Conservation (phyloP, 2,329 filamentous ascomycete genomes). For the Clarireedia paspali region DNA sequence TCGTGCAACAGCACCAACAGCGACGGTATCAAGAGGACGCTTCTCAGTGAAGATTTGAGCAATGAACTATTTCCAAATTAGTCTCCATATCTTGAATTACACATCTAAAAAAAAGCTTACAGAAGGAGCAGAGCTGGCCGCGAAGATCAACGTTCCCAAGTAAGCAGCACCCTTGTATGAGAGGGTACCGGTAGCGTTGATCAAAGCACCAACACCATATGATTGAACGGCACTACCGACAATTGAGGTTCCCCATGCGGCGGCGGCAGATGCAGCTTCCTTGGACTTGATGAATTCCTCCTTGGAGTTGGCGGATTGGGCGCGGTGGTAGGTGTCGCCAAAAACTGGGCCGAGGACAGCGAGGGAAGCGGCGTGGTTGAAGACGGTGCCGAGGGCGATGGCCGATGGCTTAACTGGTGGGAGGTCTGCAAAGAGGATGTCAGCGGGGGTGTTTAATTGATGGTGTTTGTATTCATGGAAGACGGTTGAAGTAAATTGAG, state of each 20-base stretch:
- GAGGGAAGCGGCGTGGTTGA: slow-evolving; percentile 88
- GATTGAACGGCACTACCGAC: slow-evolving; percentile 82
- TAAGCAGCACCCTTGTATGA: slow-evolving; percentile 97
- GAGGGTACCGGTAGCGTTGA: slow-evolving; percentile 91
- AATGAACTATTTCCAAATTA: slow-evolving; percentile 55
- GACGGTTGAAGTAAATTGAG: neutral
- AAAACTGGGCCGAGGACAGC: slow-evolving; percentile 85
- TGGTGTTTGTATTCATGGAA: neutral
- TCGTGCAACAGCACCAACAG: slow-evolving; percentile 75
- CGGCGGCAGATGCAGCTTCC: slow-evolving; percentile 80
- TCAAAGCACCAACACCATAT: slow-evolving; percentile 81
- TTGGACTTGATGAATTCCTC: slow-evolving; percentile 94
- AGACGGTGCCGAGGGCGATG: slow-evolving; percentile 90
- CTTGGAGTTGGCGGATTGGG: slow-evolving; percentile 85
- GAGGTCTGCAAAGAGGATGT: slow-evolving; percentile 37
- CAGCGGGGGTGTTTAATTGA: neutral
- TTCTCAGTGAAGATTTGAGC: slow-evolving; percentile 85
- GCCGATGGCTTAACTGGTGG: slow-evolving; percentile 94
- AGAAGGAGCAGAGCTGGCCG: slow-evolving; percentile 78
- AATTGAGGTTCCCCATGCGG: slow-evolving; percentile 85
- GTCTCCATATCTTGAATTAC: neutral
- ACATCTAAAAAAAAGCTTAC: slow-evolving; percentile 45
- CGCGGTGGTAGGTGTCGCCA: slow-evolving; percentile 88
- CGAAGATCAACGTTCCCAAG: slow-evolving; percentile 84
- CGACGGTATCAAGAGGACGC: slow-evolving; percentile 82